A percentile compares a stretch with the other conserved stretches of the same genome.
Evolutionary conservation across 2,329 filamentous ascomycete species (phyloP).

Genomic region (Fusarium sp.): DNA sequence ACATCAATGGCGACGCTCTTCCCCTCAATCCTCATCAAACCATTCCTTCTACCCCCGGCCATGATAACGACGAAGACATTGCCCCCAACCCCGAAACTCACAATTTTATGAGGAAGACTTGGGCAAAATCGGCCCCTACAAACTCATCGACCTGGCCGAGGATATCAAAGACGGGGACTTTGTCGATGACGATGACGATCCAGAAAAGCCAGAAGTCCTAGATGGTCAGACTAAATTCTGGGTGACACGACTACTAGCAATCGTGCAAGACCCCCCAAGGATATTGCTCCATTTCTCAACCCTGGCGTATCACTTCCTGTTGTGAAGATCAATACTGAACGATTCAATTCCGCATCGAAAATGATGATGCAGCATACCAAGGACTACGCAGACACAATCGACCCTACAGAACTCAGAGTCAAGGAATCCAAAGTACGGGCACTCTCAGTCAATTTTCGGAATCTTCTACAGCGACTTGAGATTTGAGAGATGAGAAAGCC

Average conservation of each 20-base stretch:
- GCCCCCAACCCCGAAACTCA: too few relatives aligned
- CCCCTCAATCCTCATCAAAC: too few relatives aligned
- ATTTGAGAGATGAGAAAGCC: not conserved
- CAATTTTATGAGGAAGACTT: too few relatives aligned
- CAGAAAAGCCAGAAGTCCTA: not conserved
- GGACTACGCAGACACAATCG: not conserved
- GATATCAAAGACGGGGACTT: not conserved
- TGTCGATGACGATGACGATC: not conserved
- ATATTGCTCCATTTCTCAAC: not conserved
- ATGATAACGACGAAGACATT: too few relatives aligned
- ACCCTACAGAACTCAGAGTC: not conserved
- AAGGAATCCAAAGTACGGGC: not conserved
- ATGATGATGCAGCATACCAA: not conserved
- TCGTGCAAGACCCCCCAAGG: not conserved
- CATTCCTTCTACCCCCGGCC: too few relatives aligned
- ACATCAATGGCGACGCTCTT: too few relatives aligned
- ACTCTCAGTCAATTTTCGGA: not conserved
- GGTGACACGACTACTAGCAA: not conserved
- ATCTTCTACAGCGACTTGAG: not conserved
- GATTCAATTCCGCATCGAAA: not conserved
- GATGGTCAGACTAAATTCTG: not conserved
- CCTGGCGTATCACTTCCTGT: not conserved
- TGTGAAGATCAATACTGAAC: not conserved
- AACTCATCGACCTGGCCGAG: not conserved
- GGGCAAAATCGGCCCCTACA: too few relatives aligned